phyloP scores from a whole-genome alignment of 2,329 filamentous ascomycete genomes.

The Trichoderma sp. region DNA sequence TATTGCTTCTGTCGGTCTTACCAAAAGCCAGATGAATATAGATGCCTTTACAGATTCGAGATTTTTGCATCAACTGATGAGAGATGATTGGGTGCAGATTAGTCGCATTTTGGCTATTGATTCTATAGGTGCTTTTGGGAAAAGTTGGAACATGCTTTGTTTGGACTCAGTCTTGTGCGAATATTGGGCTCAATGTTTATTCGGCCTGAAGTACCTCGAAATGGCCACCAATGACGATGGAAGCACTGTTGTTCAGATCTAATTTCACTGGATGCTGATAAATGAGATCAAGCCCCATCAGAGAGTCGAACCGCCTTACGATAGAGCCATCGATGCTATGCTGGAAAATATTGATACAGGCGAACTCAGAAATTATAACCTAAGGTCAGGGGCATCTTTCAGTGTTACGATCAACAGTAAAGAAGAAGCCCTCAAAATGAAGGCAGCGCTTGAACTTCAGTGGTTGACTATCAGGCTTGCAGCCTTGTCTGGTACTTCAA shows the following conservation, averaged over 20 bases:
- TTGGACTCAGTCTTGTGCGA: accelerated
- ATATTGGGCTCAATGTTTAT: neutral
- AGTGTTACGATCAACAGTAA: neutral
- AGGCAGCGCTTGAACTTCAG: neutral
- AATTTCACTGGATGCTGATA: neutral
- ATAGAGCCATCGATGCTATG: neutral
- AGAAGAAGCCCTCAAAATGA: neutral
- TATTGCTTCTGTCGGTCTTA: neutral
- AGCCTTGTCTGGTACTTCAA: neutral
- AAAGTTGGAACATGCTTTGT: neutral
- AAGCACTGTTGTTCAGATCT: neutral
- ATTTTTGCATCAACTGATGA: neutral
- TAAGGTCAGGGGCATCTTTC: neutral
- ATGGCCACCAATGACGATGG: neutral
- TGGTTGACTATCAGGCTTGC: neutral
- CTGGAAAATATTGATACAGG: neutral
- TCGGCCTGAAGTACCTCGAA: neutral
- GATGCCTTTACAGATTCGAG: neutral
- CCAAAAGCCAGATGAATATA: neutral
- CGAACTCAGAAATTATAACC: no score
- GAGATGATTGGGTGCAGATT: neutral
- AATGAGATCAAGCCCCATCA: neutral
- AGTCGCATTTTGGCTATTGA: neutral
- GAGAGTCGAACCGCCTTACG: neutral
- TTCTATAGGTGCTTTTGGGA: neutral